Percentiles rank a stretch among this genome's conserved stretches.
These are phyloP conservation scores for Pseudoscleropodium purum DNA, from an alignment of 225 moss, liverwort and hornwort species.

Conservation along the genomic window DNA sequence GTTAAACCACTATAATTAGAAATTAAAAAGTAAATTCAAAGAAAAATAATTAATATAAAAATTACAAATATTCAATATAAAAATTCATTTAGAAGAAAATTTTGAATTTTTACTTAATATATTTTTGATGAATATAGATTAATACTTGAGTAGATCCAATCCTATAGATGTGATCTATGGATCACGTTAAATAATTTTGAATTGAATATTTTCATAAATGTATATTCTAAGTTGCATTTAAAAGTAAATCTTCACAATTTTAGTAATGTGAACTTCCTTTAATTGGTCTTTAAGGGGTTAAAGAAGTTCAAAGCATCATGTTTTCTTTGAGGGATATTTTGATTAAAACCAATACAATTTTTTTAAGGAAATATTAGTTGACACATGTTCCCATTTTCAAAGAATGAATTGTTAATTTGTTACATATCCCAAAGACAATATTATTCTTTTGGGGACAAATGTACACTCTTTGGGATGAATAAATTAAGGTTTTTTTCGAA, in stretches of 20 bases:
- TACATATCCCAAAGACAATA: background rate
- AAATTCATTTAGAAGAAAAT: background rate
- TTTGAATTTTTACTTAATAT: too few species aligned
- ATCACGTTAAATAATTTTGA: background rate
- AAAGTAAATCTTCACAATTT: background rate
- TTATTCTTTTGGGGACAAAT: rapidly evolving
- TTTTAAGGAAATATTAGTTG: rapidly evolving
- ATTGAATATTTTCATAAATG: background rate
- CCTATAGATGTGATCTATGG: background rate
- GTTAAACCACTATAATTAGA: background rate
- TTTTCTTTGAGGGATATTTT: background rate
- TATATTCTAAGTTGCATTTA: background rate
- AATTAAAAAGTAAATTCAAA: background rate
- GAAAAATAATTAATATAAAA: too few species aligned
- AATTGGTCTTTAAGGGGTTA: rapidly evolving
- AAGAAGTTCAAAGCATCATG: background rate
- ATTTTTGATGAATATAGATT: too few species aligned
- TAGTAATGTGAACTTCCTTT: rapidly evolving
- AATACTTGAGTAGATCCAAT: background rate
- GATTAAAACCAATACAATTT: background rate
- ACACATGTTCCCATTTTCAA: background rate
- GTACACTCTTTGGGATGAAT: background rate
- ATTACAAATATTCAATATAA: background rate
- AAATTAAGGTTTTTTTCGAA: too few species aligned
- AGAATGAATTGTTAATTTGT: background rate